Conservation (phyloP, 75 land plant species). For the Cunninghamia lanceolata region DNA sequence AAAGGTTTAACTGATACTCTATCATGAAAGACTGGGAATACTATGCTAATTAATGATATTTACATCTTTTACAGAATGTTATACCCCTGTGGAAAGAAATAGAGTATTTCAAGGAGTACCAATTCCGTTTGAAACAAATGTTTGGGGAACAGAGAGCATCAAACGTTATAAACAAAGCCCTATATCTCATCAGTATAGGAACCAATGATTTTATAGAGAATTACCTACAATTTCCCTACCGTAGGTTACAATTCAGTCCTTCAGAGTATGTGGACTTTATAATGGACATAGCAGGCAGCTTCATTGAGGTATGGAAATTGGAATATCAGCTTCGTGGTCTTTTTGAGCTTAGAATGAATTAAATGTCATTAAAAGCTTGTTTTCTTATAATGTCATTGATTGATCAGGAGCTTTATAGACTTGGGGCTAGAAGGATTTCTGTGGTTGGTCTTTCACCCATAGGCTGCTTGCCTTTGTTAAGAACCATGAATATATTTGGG, state of each 20-base stretch:
- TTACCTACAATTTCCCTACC: slow-evolving; percentile 34
- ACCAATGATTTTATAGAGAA: slow-evolving; percentile 74
- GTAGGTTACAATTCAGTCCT: slow-evolving; percentile 11
- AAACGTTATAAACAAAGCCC: slow-evolving; percentile 28
- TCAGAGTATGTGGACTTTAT: slow-evolving; percentile 42
- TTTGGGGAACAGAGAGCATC: slow-evolving; percentile 43
- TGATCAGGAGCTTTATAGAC: slow-evolving; percentile 32
- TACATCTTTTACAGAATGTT: slow-evolving; percentile 37
- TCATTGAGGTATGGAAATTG: slow-evolving; percentile 13
- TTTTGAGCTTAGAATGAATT: neutral
- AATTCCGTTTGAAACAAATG: slow-evolving; percentile 20
- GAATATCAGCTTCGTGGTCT: neutral
- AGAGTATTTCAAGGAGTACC: slow-evolving; percentile 62
- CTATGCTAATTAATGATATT: neutral
- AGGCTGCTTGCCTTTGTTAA: slow-evolving; percentile 15
- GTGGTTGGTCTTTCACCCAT: slow-evolving; percentile 57
- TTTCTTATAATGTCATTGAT: neutral
- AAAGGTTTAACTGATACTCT: neutral
- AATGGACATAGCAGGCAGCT: slow-evolving; percentile 17
- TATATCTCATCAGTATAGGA: slow-evolving; percentile 61
- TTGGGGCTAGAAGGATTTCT: slow-evolving; percentile 56
- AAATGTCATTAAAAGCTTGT: neutral
- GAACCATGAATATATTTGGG: neutral
- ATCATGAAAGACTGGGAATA: neutral
- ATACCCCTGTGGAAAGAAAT: slow-evolving; percentile 58